Evolutionary conservation across 495 filamentous ascomycete species (phyloP), one percentile per base, ranked within the genome.

Genomic region (Lichenothelia convexa): DNA sequence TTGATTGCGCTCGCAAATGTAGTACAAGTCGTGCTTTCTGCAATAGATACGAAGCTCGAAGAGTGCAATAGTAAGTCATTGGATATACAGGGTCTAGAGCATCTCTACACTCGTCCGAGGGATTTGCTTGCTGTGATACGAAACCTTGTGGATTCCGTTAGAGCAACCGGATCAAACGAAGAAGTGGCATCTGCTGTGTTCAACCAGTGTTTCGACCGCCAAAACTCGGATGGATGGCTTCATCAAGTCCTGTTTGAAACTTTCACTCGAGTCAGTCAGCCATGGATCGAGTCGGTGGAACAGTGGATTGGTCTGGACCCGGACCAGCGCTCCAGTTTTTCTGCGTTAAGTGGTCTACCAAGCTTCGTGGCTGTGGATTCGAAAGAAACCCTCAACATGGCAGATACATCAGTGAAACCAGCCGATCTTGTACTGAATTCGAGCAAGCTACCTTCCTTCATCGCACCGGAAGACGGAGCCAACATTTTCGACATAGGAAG

Each of bases 261-360:
- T 1, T 50, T 93, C 6, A 57, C 62, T 6, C 65, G 70, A 12
- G 68, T 79, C 0, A 71, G 71, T 7, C 45, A 50, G 23, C 78
- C 87, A 2, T 93, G 80, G 75, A 62, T 80, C 24, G 66, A 72
- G 13, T 69, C 76, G 34, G 58, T 80, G 2, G 71, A 79, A 30
- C 68, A 73, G 35, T 93, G 83, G 81, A 66, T 86, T 39, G 85
- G 85, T 0, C 60, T 89, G 7, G 9, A 29, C n/a, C n/a, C n/a
- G n/a, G n/a, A n/a, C n/a, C n/a, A n/a, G n/a, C n/a, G n/a, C n/a
- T n/a, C n/a, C n/a, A n/a, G n/a, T n/a, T n/a, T n/a, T n/a, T n/a
- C n/a, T n/a, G n/a, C n/a, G n/a, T n/a, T n/a, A n/a, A n/a, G n/a
- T n/a, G n/a, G n/a, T n/a, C n/a, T n/a, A n/a, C n/a, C n/a, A n/a